A percentile compares a stretch with the other conserved stretches of the same genome.
Evolutionary conservation across 202 grass and related monocot genomes (phyloP).

Genomic region (Sporobolus alterniflorus): DNA sequence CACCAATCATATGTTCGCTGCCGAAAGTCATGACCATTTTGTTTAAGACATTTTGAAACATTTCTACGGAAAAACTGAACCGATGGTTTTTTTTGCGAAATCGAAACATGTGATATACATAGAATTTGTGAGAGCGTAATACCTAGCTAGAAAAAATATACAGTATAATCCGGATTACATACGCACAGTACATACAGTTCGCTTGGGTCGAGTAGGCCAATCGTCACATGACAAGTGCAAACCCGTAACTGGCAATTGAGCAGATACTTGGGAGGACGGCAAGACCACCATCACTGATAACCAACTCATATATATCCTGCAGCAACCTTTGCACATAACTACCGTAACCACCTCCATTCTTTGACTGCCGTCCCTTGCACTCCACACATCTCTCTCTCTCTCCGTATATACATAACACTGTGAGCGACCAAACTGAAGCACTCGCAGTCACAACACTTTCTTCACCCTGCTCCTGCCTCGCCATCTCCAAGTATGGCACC

Average conservation of each 20-base stretch:
- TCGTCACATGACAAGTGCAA: constrained; percentile 4
- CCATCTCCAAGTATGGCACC: constrained; percentile 29
- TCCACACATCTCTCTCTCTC: constrained; percentile 42
- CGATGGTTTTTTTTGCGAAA: too few species aligned
- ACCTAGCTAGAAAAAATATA: background rate
- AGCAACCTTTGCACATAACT: constrained; percentile 57
- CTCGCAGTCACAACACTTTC: background rate
- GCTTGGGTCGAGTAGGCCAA: background rate
- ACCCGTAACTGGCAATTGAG: background rate
- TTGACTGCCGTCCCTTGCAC: constrained; percentile 76
- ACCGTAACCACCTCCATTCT: constrained; percentile 84
- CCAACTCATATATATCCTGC: constrained; percentile 43
- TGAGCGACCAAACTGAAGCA: constrained; percentile 32
- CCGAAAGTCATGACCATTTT: too few species aligned
- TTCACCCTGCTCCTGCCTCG: background rate
- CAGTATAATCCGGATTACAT: background rate
- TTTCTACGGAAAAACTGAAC: too few species aligned
- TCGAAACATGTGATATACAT: too few species aligned
- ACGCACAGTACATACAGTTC: too few species aligned
- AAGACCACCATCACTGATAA: constrained; percentile 36
- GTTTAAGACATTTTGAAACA: too few species aligned
- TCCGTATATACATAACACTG: constrained; percentile 22
- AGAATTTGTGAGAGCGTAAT: too few species aligned
- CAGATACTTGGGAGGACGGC: constrained; percentile 40
- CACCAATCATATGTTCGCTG: too few species aligned